Evolutionary conservation across 1,139 yeast genomes (phyloP), one percentile per base, ranked within the genome.

Genomic region (Sugiyamaella paludigena): DNA sequence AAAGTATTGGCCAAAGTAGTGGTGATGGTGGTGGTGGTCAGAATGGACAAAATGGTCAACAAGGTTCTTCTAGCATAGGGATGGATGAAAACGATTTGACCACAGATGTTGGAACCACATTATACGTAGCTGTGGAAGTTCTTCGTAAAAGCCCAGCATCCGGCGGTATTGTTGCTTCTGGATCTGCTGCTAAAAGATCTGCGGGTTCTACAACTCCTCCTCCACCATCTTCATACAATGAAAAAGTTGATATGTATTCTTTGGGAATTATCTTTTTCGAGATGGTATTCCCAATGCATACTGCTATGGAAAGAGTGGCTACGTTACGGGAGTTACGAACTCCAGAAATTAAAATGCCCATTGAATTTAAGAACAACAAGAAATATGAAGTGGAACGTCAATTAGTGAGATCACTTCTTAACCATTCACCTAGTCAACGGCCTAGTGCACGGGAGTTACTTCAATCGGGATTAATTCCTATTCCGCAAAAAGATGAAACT

Each of bases 241-340:
- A 87, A 55, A 92, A 92, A 58, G 95, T 92, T 24, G 98, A 94
- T 65, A 84, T 94, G 87, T 94, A 89, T 65, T 89, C 98, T 0
- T 69, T 94, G 45, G 98, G 98, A 4, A 80, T 94, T 29, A 92
- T 94, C 1, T 88, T 92, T 64, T 92, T 92, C 66, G 98, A 94
- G 65, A 91, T 94, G 98, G 79, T 89, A 30, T 88, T 84, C 66
- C 75, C 84, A 0, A 75, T 92, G 62, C 73, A 76, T 12, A 94
- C 98, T 0, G 92, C 89, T 2, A 92, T 94, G 97, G 98, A 94
- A 65, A 75, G 98, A 48, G 91, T 86, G 2, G 74, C 75, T 42
- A 86, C 81, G 9, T 70, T 92, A 27, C 78, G 82, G 52, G 75
- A 78, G 31, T 68, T 92, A 45, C 73, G 98, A 49, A 65, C 75